Evolutionary conservation across 352 stramenopile genomes (phyloP).

Genomic region (Phytopythium vexans): DNA sequence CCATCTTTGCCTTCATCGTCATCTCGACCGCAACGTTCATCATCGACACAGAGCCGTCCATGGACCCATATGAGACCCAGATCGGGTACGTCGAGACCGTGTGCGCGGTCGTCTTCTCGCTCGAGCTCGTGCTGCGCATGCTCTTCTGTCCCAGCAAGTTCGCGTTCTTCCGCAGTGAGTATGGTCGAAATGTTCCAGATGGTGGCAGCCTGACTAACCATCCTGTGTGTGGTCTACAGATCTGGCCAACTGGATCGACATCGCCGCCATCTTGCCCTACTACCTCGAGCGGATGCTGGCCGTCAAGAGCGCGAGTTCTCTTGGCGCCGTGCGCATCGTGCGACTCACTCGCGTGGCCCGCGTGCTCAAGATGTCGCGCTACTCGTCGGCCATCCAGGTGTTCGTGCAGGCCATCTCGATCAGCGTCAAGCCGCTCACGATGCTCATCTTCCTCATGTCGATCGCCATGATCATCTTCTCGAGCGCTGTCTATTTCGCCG

Average conservation of each 20-base stretch:
- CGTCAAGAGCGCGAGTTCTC: conserved; percentile 59
- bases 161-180: conserved; percentile 46
- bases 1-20: conserved; percentile 61
- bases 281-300: conserved; percentile 73
- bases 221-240: conserved; percentile 21
- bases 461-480: conserved; percentile 87
- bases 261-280: conserved; percentile 80
- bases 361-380: conserved; percentile 86
- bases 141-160: conserved; percentile 44
- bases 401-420: conserved; percentile 74
- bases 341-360: conserved; percentile 78
- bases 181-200: neutral
- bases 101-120: conserved; percentile 52
- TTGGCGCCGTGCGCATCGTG: conserved; percentile 79
- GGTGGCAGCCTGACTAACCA: neutral
- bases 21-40: conserved; percentile 71
- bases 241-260: conserved; percentile 79
- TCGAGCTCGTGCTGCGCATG: conserved; percentile 57
- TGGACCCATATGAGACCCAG: conserved; percentile 28
- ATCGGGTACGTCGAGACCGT: conserved; percentile 42
- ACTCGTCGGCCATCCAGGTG: conserved; percentile 83
- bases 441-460: conserved; percentile 85
- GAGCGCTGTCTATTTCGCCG: conserved; percentile 80
- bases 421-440: conserved; percentile 77
- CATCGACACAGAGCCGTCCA: conserved; percentile 48